These are phyloP conservation scores for Gossypium australe DNA, from an alignment of 345 rosid genomes.

Conservation along the genomic window DNA sequence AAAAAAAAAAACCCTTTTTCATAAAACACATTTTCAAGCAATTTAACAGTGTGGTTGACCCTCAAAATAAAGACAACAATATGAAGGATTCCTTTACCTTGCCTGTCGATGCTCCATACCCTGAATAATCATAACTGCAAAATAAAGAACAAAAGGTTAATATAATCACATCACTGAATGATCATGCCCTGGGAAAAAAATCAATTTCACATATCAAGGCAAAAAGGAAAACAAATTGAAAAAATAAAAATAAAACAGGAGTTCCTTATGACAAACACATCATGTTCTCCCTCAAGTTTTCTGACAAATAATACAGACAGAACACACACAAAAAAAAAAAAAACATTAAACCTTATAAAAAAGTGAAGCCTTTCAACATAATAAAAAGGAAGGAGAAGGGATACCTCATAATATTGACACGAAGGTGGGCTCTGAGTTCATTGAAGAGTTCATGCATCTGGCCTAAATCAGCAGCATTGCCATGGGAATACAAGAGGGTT, in stretches of 20 bases:
- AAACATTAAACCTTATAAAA: too few species aligned
- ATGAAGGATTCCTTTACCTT: conserved; percentile 46
- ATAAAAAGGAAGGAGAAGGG: not conserved
- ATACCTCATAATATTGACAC: conserved; percentile 96
- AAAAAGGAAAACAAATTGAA: not conserved
- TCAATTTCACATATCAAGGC: conserved; percentile 13
- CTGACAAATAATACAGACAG: not conserved
- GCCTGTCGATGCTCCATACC: conserved; percentile 96
- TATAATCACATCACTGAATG: not conserved
- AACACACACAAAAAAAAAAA: not conserved
- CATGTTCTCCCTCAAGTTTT: not conserved
- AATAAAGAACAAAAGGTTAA: not conserved
- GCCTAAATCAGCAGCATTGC: conserved; percentile 98
- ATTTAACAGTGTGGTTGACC: not conserved
- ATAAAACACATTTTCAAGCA: not conserved
- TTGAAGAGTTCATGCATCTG: conserved; percentile 94
- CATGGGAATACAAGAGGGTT: conserved; percentile 89
- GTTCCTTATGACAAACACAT: not conserved
- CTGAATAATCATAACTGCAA: conserved; percentile 95
- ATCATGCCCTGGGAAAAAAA: not conserved
- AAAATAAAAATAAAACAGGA: not conserved
- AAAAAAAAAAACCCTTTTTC: not conserved
- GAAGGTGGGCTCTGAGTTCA: conserved; percentile 91
- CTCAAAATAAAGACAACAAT: not conserved
- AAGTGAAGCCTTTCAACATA: too few species aligned